Base-by-base conservation (phyloP, 2,329 filamentous ascomycete species). In the Sarocladium oryzae region DNA sequence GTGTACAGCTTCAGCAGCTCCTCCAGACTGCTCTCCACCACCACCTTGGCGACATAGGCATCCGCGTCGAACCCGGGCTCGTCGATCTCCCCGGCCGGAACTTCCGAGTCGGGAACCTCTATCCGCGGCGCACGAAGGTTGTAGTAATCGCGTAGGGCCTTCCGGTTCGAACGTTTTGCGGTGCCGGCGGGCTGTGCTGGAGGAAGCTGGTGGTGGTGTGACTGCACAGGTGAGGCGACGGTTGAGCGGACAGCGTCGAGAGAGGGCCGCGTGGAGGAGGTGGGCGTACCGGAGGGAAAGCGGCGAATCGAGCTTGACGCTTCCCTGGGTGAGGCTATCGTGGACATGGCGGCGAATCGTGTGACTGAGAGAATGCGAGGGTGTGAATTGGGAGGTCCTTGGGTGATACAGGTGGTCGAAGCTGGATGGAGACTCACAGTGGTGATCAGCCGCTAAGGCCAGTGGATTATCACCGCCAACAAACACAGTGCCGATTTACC, bases 111-210 rank as follows among this genome's bases (percentile, higher is more conserved):
- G 33, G 65, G 63, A 57, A 67, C 56, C 68, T 75, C 56, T 68
- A 80, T 61, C 68, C 71, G 61, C 21, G 67, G 59, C 65, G 77
- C 57, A 62, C 68, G 36, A 48, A 97, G 78, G 64, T 93, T 93
- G 71, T 97, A 97, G 75, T 96, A 97, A 64, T 96, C 90, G 60
- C 93, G 86, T 18, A 97, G 78, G 6, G 92, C 92, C 52, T 86
- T 82, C 57, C 92, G 87, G 70, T 95, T 95, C 55, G 86, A 72
- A 52, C 77, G 75, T 56, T 72, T 77, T 13, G 51, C 41, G 33
- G 56, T 32, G 32, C 52, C 36, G 49, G 56, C 18, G 46, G 51
- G 4, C 24, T 37, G 37, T 38, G 50, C 8, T 49, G 45, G 26
- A 43, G 38, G n/a, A n/a, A n/a, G 52, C 36, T 20, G 36, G 4